phyloP scores from a whole-genome alignment of 1,284 basidiomycete genomes.

The Apiotrichum gamsii region DNA sequence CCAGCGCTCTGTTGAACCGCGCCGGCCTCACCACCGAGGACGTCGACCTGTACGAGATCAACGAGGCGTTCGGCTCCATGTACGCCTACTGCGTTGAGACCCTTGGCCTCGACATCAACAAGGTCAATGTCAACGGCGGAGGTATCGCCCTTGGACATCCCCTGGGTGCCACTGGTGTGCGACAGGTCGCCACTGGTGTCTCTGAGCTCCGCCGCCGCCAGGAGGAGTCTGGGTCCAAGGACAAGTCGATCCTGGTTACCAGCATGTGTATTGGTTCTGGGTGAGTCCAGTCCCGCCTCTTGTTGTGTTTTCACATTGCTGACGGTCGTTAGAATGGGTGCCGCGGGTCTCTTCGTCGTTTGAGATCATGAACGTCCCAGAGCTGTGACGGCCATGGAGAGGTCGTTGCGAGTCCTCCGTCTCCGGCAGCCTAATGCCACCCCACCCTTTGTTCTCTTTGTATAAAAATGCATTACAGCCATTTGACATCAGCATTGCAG shows the following conservation, averaged over 20 bases:
- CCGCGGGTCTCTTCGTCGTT: conserved; percentile 23
- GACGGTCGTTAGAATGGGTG: conserved; percentile 17
- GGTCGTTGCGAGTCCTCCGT: too few relatives aligned
- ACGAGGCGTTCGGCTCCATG: conserved; percentile 85
- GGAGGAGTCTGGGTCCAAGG: conserved; percentile 9
- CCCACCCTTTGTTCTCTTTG: too few relatives aligned
- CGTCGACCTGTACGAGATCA: conserved; percentile 78
- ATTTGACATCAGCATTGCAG: too few relatives aligned
- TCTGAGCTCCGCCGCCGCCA: conserved; percentile 23
- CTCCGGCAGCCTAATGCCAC: background rate
- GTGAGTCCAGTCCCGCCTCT: conserved; percentile 5
- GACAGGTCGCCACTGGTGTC: conserved; percentile 29
- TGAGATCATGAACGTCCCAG: too few relatives aligned
- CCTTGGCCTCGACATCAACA: conserved; percentile 63
- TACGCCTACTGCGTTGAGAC: conserved; percentile 68
- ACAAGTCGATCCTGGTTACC: conserved; percentile 21
- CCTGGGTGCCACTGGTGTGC: conserved; percentile 23
- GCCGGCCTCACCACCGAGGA: conserved; percentile 63
- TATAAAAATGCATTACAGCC: too few relatives aligned
- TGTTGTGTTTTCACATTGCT: background rate
- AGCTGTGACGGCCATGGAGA: too few relatives aligned
- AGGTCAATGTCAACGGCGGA: conserved; percentile 82
- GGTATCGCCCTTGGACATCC: conserved; percentile 21
- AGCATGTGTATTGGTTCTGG: conserved; percentile 28
- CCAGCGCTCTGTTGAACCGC: conserved; percentile 52